Percentiles rank a stretch among this genome's conserved stretches.
Conservation (phyloP, 192 early-diverging fungal genomes). For the Coemansia sp. region DNA sequence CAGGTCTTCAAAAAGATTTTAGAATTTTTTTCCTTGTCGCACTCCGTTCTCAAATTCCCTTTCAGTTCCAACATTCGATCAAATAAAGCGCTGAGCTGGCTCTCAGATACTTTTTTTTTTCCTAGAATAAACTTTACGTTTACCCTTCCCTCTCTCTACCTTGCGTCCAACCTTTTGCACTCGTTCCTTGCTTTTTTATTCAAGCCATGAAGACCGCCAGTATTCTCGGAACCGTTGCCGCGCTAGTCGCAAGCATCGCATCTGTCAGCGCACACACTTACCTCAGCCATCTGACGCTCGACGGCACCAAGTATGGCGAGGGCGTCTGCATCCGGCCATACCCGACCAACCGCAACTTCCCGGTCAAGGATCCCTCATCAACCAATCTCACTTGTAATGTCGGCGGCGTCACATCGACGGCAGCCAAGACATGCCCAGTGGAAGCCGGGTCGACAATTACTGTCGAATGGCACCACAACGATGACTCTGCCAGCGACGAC, state of each 20-base stretch:
- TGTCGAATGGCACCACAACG: conserved; percentile 39
- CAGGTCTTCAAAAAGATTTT: too few relatives aligned
- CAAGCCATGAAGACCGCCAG: conserved; percentile 12
- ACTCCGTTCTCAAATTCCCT: too few relatives aligned
- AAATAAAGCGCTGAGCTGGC: too few relatives aligned
- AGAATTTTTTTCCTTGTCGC: too few relatives aligned
- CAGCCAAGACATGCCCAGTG: conserved; percentile 24
- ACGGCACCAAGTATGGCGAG: conserved; percentile 13
- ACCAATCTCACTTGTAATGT: conserved; percentile 21
- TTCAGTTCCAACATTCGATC: too few relatives aligned
- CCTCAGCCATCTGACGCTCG: conserved; percentile 25
- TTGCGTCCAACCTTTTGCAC: not conserved
- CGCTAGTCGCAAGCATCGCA: conserved; percentile 15
- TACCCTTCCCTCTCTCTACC: not conserved
- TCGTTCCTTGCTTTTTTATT: not conserved
- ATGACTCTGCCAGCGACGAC: conserved; percentile 24
- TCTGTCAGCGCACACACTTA: conserved; percentile 34
- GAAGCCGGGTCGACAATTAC: conserved; percentile 25
- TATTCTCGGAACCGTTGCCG: conserved; percentile 8
- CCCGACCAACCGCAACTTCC: conserved; percentile 24
- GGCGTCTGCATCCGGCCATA: conserved; percentile 40
- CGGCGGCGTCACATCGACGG: conserved; percentile 16
- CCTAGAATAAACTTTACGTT: not conserved
- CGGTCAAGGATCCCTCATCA: conserved; percentile 24
- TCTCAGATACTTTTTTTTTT: too few relatives aligned